A percentile compares a stretch with the other conserved stretches of the same genome.
Evolutionary conservation across 306 rosid species (phyloP).

Genomic region (Cercis canadensis): DNA sequence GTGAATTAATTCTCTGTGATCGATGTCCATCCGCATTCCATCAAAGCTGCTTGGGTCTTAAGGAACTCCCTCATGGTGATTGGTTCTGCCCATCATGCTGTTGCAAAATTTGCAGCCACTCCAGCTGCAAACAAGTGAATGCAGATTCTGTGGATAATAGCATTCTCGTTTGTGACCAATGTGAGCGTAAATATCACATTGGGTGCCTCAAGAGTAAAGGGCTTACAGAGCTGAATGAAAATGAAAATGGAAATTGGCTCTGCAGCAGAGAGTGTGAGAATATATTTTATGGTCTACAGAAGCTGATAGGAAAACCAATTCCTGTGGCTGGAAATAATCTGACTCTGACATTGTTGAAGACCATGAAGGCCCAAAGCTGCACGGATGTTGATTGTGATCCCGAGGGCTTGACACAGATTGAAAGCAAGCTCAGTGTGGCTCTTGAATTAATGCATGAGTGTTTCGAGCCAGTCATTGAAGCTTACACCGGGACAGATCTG

Average conservation of each 20-base stretch:
- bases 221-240: not conserved
- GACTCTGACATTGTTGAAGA: conserved; percentile 64
- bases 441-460: conserved; percentile 58
- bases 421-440: conserved; percentile 51
- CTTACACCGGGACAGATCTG: conserved; percentile 40
- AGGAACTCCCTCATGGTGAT: conserved; percentile 48
- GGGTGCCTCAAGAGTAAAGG: conserved; percentile 44
- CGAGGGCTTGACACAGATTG: conserved; percentile 21
- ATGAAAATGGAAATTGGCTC: conserved; percentile 39
- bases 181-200: conserved; percentile 53
- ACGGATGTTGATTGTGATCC: not conserved
- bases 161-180: conserved; percentile 54
- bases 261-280: conserved; percentile 55
- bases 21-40: conserved; percentile 71
- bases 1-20: conserved; percentile 63
- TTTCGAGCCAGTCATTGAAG: conserved; percentile 53
- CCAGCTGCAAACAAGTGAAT: conserved; percentile 13
- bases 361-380: not conserved
- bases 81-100: conserved; percentile 76
- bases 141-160: not conserved
- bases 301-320: conserved; percentile 52
- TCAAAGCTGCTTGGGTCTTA: conserved; percentile 47
- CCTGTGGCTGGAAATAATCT: conserved; percentile 43
- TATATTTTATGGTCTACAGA: conserved; percentile 43
- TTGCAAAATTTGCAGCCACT: conserved; percentile 54